Percentiles rank a stretch among this genome's conserved stretches.
Evolutionary conservation across 768 basidiomycete genomes (phyloP).

Genomic region (Hypsizygus marmoreus): DNA sequence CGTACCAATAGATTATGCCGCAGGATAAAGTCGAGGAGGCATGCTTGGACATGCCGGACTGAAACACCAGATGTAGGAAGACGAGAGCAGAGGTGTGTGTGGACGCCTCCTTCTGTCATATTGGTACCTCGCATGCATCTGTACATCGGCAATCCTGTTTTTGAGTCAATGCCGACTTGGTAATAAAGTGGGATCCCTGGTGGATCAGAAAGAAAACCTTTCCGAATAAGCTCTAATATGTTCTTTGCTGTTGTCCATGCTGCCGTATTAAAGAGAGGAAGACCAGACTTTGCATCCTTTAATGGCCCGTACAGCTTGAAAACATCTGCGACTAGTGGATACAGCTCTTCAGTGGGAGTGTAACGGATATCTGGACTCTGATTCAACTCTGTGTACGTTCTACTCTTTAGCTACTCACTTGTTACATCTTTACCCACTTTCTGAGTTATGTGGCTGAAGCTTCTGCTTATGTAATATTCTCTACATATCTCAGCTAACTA

Average conservation of each 20-base stretch:
- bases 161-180: constrained; percentile 16
- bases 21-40: constrained; percentile 24
- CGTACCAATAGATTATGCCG: constrained; percentile 24
- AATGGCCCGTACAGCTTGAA: constrained; percentile 36
- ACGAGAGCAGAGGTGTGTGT: constrained; percentile 26
- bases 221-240: constrained; percentile 26
- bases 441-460: too few relatives aligned
- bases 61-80: constrained; percentile 26
- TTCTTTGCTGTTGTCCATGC: constrained; percentile 31
- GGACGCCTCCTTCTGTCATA: constrained; percentile 35
- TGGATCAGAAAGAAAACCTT: constrained; percentile 32
- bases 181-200: constrained; percentile 26
- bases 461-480: too few relatives aligned
- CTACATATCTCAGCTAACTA: too few relatives aligned
- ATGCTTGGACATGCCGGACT: constrained; percentile 19
- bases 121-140: constrained; percentile 33
- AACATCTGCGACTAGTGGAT: constrained; percentile 24
- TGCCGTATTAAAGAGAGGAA: constrained; percentile 29
- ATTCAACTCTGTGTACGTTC: too few relatives aligned
- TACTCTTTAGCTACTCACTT: too few relatives aligned
- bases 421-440: too few relatives aligned
- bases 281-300: constrained; percentile 28
- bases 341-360: constrained; percentile 32
- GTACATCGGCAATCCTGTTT: constrained; percentile 25
- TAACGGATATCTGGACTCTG: too few relatives aligned